Percentiles rank a stretch among this genome's conserved stretches.
Conservation (phyloP, 2,329 filamentous ascomycete species). For the Xylogone sp. region DNA sequence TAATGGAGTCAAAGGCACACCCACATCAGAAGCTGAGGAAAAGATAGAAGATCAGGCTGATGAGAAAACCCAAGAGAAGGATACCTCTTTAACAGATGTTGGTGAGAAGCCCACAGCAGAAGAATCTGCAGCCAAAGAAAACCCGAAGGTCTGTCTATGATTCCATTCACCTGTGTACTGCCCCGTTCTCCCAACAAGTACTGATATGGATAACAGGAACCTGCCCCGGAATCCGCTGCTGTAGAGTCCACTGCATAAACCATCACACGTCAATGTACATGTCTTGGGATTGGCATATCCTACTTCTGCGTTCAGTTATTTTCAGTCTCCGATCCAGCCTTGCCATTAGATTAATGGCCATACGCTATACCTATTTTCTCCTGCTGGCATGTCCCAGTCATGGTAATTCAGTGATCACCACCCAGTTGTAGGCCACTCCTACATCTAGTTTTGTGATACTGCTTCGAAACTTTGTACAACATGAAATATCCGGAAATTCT, state of each 20-base stretch:
- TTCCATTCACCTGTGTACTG: background rate
- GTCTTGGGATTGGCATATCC: background rate
- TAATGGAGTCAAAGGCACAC: constrained; percentile 23
- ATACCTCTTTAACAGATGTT: constrained; percentile 1
- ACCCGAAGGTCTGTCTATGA: constrained; percentile 14
- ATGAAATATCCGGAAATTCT: background rate
- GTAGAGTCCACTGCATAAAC: constrained; percentile 19
- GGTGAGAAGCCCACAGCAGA: constrained; percentile 31
- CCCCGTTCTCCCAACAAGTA: background rate
- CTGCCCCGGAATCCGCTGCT: constrained; percentile 9
- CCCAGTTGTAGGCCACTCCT: background rate
- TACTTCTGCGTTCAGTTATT: background rate
- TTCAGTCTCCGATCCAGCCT: background rate
- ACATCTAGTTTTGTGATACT: background rate
- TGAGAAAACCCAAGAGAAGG: constrained; percentile 34
- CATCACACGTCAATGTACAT: background rate
- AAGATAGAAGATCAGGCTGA: constrained; percentile 37
- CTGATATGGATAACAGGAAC: constrained; percentile 13
- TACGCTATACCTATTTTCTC: background rate
- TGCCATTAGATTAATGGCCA: background rate
- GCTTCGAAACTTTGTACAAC: background rate
- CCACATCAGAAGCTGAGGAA: constrained; percentile 21
- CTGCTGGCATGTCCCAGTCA: background rate
- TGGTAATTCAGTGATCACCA: background rate
- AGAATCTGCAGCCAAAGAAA: constrained; percentile 32